Evolutionary conservation across 768 basidiomycete species (phyloP).

Genomic region (Krasilnikovozyma curviuscula): DNA sequence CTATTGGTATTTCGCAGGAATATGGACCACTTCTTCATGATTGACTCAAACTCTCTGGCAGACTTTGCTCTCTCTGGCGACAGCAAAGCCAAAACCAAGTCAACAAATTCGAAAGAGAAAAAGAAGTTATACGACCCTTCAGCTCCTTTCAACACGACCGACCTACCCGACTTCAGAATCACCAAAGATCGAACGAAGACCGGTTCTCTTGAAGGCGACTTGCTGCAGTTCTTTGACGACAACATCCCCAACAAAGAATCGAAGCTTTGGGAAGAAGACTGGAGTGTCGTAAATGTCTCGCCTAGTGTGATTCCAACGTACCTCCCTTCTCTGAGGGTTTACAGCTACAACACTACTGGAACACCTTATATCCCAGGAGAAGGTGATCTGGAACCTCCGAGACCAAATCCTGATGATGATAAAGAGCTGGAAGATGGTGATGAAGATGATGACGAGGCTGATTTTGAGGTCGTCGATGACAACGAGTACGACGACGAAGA

Average conservation of each 20-base stretch:
- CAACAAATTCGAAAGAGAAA: too few relatives aligned
- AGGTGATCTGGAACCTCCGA: background rate
- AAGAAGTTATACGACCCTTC: too few relatives aligned
- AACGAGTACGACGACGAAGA: conserved; percentile 8
- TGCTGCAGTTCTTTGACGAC: conserved; percentile 45
- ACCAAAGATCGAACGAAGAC: conserved; percentile 16
- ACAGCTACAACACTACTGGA: conserved; percentile 43
- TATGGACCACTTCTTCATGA: conserved; percentile 39
- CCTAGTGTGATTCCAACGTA: conserved; percentile 80
- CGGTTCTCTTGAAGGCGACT: conserved; percentile 36
- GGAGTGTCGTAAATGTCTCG: conserved; percentile 56
- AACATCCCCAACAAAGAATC: conserved; percentile 30
- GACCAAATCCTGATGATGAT: background rate
- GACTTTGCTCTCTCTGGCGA: background rate
- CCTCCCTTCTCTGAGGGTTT: conserved; percentile 53
- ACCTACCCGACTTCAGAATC: background rate
- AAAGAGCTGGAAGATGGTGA: conserved; percentile 11
- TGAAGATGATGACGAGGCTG: background rate
- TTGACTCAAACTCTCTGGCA: conserved; percentile 15
- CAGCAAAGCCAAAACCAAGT: too few relatives aligned
- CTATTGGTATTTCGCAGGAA: conserved; percentile 41
- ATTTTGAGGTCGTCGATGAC: conserved; percentile 12
- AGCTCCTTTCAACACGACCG: too few relatives aligned
- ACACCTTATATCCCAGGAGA: conserved; percentile 1
- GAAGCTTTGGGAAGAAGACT: conserved; percentile 40